Base-by-base conservation (phyloP, 768 basidiomycete genomes). In the Terana coerulea region DNA sequence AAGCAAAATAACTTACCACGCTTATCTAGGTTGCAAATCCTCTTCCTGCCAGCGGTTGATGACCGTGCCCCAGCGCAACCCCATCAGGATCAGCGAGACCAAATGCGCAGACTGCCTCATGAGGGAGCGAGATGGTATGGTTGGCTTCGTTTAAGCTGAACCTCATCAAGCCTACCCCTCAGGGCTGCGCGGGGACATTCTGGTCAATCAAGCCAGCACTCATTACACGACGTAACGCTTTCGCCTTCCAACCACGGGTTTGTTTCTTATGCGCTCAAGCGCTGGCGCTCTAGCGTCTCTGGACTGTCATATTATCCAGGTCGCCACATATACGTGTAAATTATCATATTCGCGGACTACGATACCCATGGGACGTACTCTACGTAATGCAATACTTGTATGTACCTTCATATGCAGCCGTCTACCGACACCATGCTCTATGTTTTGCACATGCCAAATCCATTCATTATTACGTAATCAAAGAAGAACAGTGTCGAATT, bases 31-130 rank as follows among this genome's bases (percentile, higher is more conserved):
- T 35, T 88, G 86, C 65, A 77, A 69, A 61, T 80, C 80, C 25
- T 61, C 72, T 19, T 66, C 63, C 34, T 88, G 87, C 62, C 69
- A 72, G 46, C 78, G 84, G 41, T 63, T 85, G 64, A 90, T 90
- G 88, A 71, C 75, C 24, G 67, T 76, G 40, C 86, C 86, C 25
- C 78, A 80, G 40, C 78, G 72, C 59, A 88, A 88, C 61, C 84
- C 86, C 22, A 88, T 88, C 55, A 74, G 86, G 54, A 75, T 88
- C 56, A 84, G 81, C 64, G 78, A 79, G 28, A 73, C 75, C n/a
- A 49, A 49, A 35, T 76, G 75, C 50, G 54, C 51, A 6, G 68
- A 67, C 50, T 76, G 75, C 49, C 31, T 64, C 42, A 64, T 65
- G 56, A 59, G 65, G 40, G 66, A 55, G 51, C 31, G 61, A 26